Base-by-base conservation (phyloP, 1,139 yeast species). In the Spathaspora sp. region DNA sequence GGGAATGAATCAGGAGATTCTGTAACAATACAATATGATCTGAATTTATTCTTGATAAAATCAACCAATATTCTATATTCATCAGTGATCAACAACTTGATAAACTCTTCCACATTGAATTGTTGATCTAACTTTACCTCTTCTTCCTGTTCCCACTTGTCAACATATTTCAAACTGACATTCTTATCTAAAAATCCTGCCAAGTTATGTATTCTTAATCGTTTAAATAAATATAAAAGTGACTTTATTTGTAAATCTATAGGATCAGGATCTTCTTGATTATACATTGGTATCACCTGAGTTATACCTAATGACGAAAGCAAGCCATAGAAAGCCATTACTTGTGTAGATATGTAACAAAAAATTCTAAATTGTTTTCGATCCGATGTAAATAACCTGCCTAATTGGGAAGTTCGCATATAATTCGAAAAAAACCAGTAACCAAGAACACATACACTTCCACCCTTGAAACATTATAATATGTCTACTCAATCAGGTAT, bases 401-500 rank as follows among this genome's bases (percentile, higher is more conserved):
- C 36, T 31, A 31, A 31, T 31, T 15, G 36, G 36, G 36, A 31
- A 15, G 36, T 31, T 9, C 36, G 31, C 11, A 10, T 27, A 10
- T 15, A 7, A 31, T 31, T 9, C 17, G 36, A 31, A 31, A 26
- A 26, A 26, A 20, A 20, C 23, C 23, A 20, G 23, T 11, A 27
- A 10, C 31, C n/a, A 5, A 11, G 11, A 25, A n/a, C 13, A 4
- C 5, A 8, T 25, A 20, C 9, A 25, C 3, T 3, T 4, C 27
- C 5, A 27, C 13, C 31, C 31, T 27, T 27, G n/a, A 13, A 25
- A 25, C 39, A 7, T 37, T 11, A 20, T 4, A 11, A 20, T 6
- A 63, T 85, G 91, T 82, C 91, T 0, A 80, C 81, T 38, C 86
- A 82, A 63, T 84, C 90, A 10, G 91, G 91, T 48, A 86, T 86